A percentile compares a stretch with the other conserved stretches of the same genome.
phyloP scores from a whole-genome alignment of 257 asterid species.

The Eucommia ulmoides region DNA sequence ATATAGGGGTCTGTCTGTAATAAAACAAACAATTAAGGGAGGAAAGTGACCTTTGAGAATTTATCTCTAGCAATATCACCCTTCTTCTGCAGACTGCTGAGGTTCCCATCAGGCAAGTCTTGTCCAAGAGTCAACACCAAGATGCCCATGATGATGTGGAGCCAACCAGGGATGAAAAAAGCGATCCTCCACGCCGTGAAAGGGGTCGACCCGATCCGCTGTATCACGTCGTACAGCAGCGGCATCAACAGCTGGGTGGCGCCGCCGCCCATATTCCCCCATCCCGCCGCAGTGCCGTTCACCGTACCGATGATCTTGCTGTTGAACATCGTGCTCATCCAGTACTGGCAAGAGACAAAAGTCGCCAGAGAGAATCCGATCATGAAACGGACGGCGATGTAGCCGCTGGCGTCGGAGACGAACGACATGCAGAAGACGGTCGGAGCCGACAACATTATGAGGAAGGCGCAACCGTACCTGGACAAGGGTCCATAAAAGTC shows the following conservation, averaged over 20 bases:
- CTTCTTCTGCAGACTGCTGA: constrained; percentile 30
- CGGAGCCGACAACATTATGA: constrained; percentile 41
- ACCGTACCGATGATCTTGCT: constrained; percentile 39
- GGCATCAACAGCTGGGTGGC: constrained; percentile 65
- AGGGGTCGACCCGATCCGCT: constrained; percentile 26
- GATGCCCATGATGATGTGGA: constrained; percentile 46
- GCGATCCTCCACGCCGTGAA: constrained; percentile 65
- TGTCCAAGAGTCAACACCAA: constrained; percentile 51
- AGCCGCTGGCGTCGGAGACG: constrained; percentile 29
- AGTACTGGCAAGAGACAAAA: constrained; percentile 51
- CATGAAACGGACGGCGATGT: constrained; percentile 45
- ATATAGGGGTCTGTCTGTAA: background rate
- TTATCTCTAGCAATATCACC: constrained; percentile 39
- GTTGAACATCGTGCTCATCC: constrained; percentile 57
- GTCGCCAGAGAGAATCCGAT: constrained; percentile 55
- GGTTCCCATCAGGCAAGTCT: constrained; percentile 63
- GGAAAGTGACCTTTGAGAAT: constrained; percentile 24
- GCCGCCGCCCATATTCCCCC: constrained; percentile 80
- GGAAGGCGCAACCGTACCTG: constrained; percentile 50
- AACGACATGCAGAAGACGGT: constrained; percentile 45
- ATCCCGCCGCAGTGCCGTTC: constrained; percentile 55
- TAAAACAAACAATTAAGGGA: background rate
- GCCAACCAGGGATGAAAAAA: constrained; percentile 51
- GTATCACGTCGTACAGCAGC: constrained; percentile 30
- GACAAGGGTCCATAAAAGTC: too few relatives aligned